These are phyloP conservation scores for Amanita muscaria DNA, from an alignment of 768 basidiomycete genomes.

Conservation along the genomic window DNA sequence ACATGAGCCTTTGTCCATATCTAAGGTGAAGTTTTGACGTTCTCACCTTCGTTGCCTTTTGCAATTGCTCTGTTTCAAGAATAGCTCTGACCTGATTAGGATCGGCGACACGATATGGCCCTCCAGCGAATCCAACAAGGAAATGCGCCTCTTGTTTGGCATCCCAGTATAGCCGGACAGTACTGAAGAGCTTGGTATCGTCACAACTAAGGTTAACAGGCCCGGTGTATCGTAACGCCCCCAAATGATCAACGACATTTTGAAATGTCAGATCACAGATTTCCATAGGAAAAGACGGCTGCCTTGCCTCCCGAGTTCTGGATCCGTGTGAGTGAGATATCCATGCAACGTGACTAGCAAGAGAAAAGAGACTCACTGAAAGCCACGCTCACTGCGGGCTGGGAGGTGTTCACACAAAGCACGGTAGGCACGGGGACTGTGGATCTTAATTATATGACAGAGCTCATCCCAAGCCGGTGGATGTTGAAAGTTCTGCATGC, in stretches of 20 bases:
- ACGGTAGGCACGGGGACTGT: slow-evolving; percentile 15
- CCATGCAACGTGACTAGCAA: background rate
- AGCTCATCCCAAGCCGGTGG: slow-evolving; percentile 14
- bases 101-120: too few species aligned
- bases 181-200: slow-evolving; percentile 26
- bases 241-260: slow-evolving; percentile 12
- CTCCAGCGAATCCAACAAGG: slow-evolving; percentile 18
- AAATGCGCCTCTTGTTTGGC: slow-evolving; percentile 10
- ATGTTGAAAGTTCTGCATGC: background rate
- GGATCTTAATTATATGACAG: slow-evolving; percentile 12
- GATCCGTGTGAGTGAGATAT: too few species aligned
- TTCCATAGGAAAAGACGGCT: slow-evolving; percentile 17
- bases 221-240: slow-evolving; percentile 13
- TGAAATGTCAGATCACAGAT: slow-evolving; percentile 16
- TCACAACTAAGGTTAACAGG: slow-evolving; percentile 24
- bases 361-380: background rate
- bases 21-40: background rate
- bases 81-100: too few species aligned
- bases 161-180: slow-evolving; percentile 20
- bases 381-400: background rate
- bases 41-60: background rate
- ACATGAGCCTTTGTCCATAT: slow-evolving; percentile 4
- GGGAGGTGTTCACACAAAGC: background rate
- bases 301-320: slow-evolving; percentile 4
- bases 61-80: too few species aligned